Conservation (phyloP, 202 grass and related monocot species). For the Tripidium arundinaceum region DNA sequence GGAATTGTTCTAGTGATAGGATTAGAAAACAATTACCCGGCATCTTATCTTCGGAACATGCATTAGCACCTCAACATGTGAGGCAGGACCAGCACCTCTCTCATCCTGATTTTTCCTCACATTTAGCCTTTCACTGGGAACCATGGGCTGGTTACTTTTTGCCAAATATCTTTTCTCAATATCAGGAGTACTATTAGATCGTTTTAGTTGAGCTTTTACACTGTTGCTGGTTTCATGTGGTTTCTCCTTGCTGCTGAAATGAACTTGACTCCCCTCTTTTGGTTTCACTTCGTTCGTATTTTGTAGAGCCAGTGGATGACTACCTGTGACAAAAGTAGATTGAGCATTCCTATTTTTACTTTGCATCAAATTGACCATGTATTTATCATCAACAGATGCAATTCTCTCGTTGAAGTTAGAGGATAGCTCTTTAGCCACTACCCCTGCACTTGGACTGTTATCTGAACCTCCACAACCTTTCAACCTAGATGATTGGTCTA, state of each 20-base stretch:
- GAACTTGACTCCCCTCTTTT: conserved; percentile 36
- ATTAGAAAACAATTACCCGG: conserved; percentile 67
- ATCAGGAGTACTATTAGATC: conserved; percentile 89
- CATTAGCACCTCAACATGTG: conserved; percentile 48
- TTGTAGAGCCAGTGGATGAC: conserved; percentile 49
- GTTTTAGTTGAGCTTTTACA: conserved; percentile 62
- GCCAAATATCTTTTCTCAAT: conserved; percentile 55
- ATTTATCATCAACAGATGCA: conserved; percentile 83
- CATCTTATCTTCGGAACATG: conserved; percentile 87
- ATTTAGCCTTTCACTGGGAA: conserved; percentile 35
- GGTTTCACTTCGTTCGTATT: conserved; percentile 41
- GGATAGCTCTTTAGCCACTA: conserved; percentile 57
- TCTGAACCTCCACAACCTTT: conserved; percentile 31
- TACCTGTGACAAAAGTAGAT: conserved; percentile 40
- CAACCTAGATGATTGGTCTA: conserved; percentile 27
- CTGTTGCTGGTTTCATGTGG: conserved; percentile 26
- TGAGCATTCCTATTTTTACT: conserved; percentile 50
- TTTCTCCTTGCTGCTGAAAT: conserved; percentile 39
- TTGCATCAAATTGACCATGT: conserved; percentile 95
- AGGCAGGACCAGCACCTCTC: conserved; percentile 35
- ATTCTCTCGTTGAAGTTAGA: conserved; percentile 79
- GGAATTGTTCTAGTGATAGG: conserved; percentile 27
- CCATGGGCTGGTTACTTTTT: conserved; percentile 47
- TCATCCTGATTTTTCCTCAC: conserved; percentile 46
- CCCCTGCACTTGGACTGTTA: conserved; percentile 34